Base-by-base conservation (phyloP, 2,329 filamentous ascomycete genomes). In the Eutypa lata region DNA sequence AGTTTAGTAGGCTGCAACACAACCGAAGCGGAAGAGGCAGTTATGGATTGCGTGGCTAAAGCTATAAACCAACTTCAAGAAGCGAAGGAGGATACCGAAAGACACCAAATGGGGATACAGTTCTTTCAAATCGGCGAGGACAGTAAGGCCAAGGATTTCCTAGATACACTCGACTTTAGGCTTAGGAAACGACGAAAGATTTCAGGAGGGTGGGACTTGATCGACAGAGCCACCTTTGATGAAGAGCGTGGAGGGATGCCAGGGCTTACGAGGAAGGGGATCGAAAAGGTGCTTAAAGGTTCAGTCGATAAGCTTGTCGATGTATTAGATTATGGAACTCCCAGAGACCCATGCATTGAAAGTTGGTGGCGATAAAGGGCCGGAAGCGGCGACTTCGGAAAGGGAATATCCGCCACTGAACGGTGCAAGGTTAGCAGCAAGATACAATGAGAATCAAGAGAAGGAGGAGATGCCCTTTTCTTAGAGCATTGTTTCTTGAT, bases 61-160 rank as follows among this genome's bases (percentile, higher is more conserved):
- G 77, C 82, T 1, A 93, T 91, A 38, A 7, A 14, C 6, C 35
- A 16, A 6, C 35, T 16, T 38, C 0, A 79, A 79, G 68, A 85
- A 83, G 64, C 81, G 97, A 31, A 71, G 49, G 68, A 88, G 7
- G 79, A 86, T 8, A 91, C 91, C 0, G 84, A 87, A 3, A 79
- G 86, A 1, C 89, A 89, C 77, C 94, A 97, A 73, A 77, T 97
- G 8, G 93, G 93, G 33, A 84, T 97, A 52, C 93, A 97, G 69
- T 97, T 97, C 75, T 96, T 97, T 76, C 93, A 97, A 72, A 89
- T 97, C 44, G 93, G 94, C 52, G 79, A 82, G 48, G 90, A 96
- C 61, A 65, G 73, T 1, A 74, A 71, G 0, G 93, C 92, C 0
- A 76, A 78, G 1, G 71, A 77, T 59, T 84, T 87, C 51, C 76